Percentiles rank a stretch among this genome's conserved stretches.
phyloP scores from a whole-genome alignment of 306 rosid species.

The Cajanus cajan region DNA sequence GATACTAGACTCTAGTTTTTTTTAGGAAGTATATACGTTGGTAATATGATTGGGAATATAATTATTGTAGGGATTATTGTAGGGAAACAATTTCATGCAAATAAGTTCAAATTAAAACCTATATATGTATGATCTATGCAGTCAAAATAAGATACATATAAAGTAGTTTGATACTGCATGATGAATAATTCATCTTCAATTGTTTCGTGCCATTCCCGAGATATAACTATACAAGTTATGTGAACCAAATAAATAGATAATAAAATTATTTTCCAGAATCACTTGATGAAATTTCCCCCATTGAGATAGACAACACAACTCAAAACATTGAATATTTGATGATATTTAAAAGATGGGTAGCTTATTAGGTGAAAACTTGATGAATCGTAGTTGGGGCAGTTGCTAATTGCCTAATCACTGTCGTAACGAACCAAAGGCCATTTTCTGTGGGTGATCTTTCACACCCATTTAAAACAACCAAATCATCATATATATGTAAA shows the following conservation, averaged over 20 bases:
- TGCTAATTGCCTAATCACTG: not conserved
- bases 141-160: not conserved
- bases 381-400: conserved; percentile 41
- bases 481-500: not conserved
- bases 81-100: too few species aligned
- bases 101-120: too few species aligned
- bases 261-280: not conserved
- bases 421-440: not conserved
- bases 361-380: conserved; percentile 48
- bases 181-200: not conserved
- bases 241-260: not conserved
- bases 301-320: not conserved
- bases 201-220: not conserved
- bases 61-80: too few species aligned
- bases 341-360: conserved; percentile 18
- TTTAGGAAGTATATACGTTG: too few species aligned
- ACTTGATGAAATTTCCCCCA: not conserved
- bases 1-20: too few species aligned
- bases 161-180: not conserved
- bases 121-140: too few species aligned
- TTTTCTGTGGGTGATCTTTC: not conserved
- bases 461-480: not conserved
- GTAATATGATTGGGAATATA: too few species aligned
- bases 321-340: conserved; percentile 26
- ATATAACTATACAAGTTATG: not conserved